Conservation (phyloP, 2,329 filamentous ascomycete species). For the Tolypocladium sp. region DNA sequence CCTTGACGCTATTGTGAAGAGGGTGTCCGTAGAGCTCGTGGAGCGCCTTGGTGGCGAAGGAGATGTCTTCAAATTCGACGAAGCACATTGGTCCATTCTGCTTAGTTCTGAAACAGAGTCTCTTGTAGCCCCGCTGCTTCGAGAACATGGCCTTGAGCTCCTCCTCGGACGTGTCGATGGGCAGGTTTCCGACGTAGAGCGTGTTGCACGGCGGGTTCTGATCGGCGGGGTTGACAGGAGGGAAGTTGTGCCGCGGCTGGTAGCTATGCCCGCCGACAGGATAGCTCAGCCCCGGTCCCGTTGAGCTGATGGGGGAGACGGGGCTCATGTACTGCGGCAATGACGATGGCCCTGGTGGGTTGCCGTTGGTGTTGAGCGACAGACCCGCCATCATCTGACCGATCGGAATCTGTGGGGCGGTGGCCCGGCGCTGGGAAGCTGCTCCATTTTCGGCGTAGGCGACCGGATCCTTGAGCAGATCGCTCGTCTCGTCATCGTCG, state of each 20-base stretch:
- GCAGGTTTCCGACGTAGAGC: conserved; percentile 93
- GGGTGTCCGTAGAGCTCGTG: conserved; percentile 81
- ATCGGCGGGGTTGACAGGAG: conserved; percentile 86
- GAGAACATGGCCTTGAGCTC: conserved; percentile 91
- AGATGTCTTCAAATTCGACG: conserved; percentile 92
- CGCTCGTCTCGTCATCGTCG: conserved; percentile 60
- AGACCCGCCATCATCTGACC: conserved; percentile 55
- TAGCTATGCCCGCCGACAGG: conserved; percentile 41
- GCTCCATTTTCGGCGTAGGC: conserved; percentile 57
- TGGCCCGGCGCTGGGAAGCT: conserved; percentile 50
- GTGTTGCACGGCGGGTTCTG: conserved; percentile 98
- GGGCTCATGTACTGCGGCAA: conserved; percentile 39
- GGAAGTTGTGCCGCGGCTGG: conserved; percentile 54
- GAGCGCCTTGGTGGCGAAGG: conserved; percentile 83
- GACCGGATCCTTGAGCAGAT: conserved; percentile 63
- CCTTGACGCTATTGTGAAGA: conserved; percentile 86
- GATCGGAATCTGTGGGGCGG: conserved; percentile 63
- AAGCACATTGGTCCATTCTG: conserved; percentile 97
- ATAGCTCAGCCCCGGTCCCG: conserved; percentile 18
- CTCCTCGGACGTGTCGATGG: conserved; percentile 86
- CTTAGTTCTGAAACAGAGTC: conserved; percentile 90
- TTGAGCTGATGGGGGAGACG: conserved; percentile 22
- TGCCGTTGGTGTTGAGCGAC: conserved; percentile 53
- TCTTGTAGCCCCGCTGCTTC: conserved; percentile 88
- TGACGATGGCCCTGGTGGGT: conserved; percentile 39